Evolutionary conservation across 768 basidiomycete species (phyloP).

Genomic region (Phlebiopsis flavidoalba): DNA sequence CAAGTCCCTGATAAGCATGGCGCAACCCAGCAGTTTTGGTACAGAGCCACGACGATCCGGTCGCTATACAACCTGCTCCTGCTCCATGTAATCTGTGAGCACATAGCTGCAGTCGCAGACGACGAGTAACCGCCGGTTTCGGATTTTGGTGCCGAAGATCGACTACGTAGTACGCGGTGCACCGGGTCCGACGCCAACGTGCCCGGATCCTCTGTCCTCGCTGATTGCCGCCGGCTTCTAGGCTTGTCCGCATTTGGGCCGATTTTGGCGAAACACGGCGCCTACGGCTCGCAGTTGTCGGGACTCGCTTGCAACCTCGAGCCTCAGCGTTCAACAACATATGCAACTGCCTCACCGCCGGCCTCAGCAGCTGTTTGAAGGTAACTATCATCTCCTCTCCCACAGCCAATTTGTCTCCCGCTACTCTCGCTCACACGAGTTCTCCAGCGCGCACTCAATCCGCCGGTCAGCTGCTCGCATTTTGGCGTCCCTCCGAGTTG

Average conservation of each 20-base stretch:
- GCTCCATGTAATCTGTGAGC: not conserved
- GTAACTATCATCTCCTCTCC: not conserved
- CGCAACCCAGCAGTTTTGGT: not conserved
- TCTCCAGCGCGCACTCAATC: not conserved
- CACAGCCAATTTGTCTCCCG: not conserved
- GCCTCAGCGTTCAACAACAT: not conserved
- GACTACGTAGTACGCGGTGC: conserved; percentile 5
- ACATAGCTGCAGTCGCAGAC: not conserved
- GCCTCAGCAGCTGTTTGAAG: not conserved
- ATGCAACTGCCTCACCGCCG: not conserved
- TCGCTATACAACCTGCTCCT: not conserved
- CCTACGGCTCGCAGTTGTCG: not conserved
- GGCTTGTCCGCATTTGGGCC: not conserved
- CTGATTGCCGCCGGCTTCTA: conserved; percentile 3
- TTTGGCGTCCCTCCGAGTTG: conserved; percentile 3
- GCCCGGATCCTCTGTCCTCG: conserved; percentile 8
- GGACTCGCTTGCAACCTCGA: not conserved
- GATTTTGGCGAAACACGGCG: not conserved
- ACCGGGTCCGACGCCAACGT: conserved; percentile 9
- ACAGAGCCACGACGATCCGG: not conserved
- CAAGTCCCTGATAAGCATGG: not conserved
- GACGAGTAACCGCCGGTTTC: not conserved
- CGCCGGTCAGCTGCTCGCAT: conserved; percentile 7
- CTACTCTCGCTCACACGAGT: not conserved
- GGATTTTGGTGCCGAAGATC: conserved; percentile 10